Base-by-base conservation (phyloP, 768 basidiomycete species). In the Lentinula aciculospora region DNA sequence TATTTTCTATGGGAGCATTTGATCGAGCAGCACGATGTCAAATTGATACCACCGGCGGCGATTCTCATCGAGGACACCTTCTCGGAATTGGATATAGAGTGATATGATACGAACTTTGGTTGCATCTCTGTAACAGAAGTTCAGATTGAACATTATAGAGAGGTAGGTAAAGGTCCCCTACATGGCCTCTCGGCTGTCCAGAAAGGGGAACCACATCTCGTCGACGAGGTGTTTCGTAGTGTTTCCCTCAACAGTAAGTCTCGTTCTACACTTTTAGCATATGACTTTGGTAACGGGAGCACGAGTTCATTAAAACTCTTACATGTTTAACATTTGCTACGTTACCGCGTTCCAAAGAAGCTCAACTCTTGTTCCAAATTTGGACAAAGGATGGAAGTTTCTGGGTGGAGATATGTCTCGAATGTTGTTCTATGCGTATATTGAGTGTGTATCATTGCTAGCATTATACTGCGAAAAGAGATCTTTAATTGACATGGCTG, bases 11-110 rank as follows among this genome's bases (percentile, higher is more conserved):
- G 19, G 74, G 67, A 2, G 74, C 68, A 25, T 75, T 79, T 3
- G 82, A 69, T 63, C 79, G 81, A 4, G 83, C 83, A 1, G 88
- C 86, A 64, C 87, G 84, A 68, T 94, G 92, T 94, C 93, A 95
- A 48, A 97, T 67, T 98, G 94, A 69, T 94, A 98, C 58, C 98
- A 71, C 58, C 97, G 80, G 60, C 95, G 84, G 56, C 92, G 86
- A 71, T 99, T 97, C 67, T 98, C 97, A 53, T 98, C 95, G n/a
- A 96, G 94, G 19, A 98, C 96, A 37, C 97, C 97, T 65, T 98
- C 97, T 28, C 95, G 86, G 69, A 86, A 81, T 69, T 96, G 87
- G 64, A 98, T 92, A 68, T 98, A 99, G 28, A 98, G 77, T 17
- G 96, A 92, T 58, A 99, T 90, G 64, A 99, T 89, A 42, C 97